Evolutionary conservation across 2,329 filamentous ascomycete genomes (phyloP), one percentile per base, ranked within the genome.

Genomic region (Amauroascus verrucosus): DNA sequence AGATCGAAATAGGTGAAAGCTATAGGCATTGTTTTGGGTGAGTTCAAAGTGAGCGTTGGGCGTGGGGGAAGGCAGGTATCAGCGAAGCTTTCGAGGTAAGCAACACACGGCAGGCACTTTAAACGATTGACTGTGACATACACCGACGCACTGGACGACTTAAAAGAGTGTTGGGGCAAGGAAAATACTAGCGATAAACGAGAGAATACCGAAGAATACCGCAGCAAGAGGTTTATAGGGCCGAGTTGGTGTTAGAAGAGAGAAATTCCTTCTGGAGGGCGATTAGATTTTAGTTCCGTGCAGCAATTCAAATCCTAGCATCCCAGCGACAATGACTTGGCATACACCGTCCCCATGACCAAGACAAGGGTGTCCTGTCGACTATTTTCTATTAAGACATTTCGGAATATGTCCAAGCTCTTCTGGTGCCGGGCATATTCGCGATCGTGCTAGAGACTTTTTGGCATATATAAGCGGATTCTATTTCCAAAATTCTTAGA

Each of bases 261-360:
- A 48, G 32, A 48, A 41, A 32, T 26, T 48, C 32, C 7, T 48
- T 32, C 46, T 28, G 13, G 37, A 35, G 30, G 46, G 20, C 33
- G 46, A 48, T 37, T 20, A 38, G 26, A 37, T 48, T 48, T 48
- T 48, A 28, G 20, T 26, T 32, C 46, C 33, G 28, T 22, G 20
- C 16, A 48, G 46, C 46, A 26, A 32, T 48, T 8, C n/a, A 16
- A 35, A 22, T 22, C 30, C 45, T 14, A 9, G 20, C 46, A 37
- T 48, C 41, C 41, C 41, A 45, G 40, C 40, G 18, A 43, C 22
- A n/a, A 13, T 28, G 41, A 26, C 41, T 45, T 45, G 41, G 41
- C 41, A 28, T 26, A 45, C 41, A 30, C 41, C 24, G 16, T 28
- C 22, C 16, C 22, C 41, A 28, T 18, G 16, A 6, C 11, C 41